phyloP scores from a whole-genome alignment of 2,329 filamentous ascomycete species.

The Biscogniauxia mediterranea region DNA sequence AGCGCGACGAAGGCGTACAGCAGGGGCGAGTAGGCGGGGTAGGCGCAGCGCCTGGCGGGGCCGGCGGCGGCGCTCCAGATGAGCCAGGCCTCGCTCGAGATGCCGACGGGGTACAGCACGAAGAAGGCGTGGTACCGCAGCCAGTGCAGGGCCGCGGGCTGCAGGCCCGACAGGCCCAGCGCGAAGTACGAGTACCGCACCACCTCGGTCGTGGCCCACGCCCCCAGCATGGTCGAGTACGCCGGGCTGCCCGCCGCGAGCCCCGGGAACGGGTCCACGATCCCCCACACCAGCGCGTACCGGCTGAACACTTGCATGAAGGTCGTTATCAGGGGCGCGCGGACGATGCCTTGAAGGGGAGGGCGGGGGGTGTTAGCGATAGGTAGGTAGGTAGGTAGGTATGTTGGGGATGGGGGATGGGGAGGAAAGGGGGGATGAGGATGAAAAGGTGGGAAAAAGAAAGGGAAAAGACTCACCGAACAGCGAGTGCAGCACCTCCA shows the following conservation, averaged over 20 bases:
- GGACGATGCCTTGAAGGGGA: conserved; percentile 67
- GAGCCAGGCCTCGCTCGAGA: conserved; percentile 80
- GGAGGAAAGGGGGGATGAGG: background rate
- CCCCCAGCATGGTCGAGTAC: conserved; percentile 77
- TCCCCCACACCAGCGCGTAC: conserved; percentile 83
- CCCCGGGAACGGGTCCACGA: conserved; percentile 71
- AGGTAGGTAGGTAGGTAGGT: too few relatives aligned
- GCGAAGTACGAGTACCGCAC: conserved; percentile 93
- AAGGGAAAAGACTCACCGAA: conserved; percentile 54
- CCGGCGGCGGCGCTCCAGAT: conserved; percentile 68
- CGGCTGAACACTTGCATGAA: conserved; percentile 86
- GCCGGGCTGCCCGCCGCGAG: conserved; percentile 49
- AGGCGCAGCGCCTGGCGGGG: conserved; percentile 50
- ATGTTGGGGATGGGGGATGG: too few relatives aligned
- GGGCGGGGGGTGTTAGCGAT: background rate
- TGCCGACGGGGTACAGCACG: conserved; percentile 88
- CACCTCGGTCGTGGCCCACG: conserved; percentile 90
- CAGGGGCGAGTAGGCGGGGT: conserved; percentile 59
- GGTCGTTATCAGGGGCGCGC: conserved; percentile 82
- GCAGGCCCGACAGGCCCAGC: conserved; percentile 59
- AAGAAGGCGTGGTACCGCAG: conserved; percentile 91
- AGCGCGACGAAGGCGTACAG: conserved; percentile 72
- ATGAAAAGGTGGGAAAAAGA: background rate
- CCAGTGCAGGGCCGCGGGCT: conserved; percentile 71
- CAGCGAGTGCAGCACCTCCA: conserved; percentile 82